A percentile compares a stretch with the other conserved stretches of the same genome.
Evolutionary conservation across 2,329 filamentous ascomycete genomes (phyloP).

Genomic region (Clonostachys rosea): DNA sequence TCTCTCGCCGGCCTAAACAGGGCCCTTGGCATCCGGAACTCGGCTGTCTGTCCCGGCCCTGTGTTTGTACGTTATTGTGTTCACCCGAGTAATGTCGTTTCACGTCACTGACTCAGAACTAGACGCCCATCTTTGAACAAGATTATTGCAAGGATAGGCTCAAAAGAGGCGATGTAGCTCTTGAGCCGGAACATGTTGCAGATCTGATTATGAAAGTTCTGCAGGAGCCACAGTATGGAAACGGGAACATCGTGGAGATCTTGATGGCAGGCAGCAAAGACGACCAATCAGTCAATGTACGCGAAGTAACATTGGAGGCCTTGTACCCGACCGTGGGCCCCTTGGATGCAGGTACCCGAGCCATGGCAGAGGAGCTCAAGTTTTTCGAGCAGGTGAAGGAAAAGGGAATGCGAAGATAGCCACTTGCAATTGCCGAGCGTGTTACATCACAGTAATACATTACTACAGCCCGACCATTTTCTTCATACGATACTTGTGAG

Average conservation of each 20-base stretch:
- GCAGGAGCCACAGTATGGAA: conserved; percentile 7
- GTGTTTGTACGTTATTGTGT: conserved; percentile 1
- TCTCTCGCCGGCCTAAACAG: conserved; percentile 6
- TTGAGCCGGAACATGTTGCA: conserved; percentile 1
- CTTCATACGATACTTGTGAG: too few species aligned
- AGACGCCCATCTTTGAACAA: conserved; percentile 5
- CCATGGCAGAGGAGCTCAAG: conserved; percentile 1
- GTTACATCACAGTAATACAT: too few species aligned
- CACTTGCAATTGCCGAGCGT: too few species aligned
- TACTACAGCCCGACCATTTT: too few species aligned
- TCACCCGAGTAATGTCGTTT: not conserved
- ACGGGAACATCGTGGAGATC: conserved; percentile 11
- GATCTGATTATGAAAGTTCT: conserved; percentile 6
- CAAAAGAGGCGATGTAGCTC: conserved; percentile 3
- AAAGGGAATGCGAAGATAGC: not conserved
- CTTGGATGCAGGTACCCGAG: not conserved
- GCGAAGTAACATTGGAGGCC: conserved; percentile 4
- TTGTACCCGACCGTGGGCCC: not conserved
- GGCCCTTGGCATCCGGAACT: conserved; percentile 7
- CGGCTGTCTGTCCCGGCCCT: conserved; percentile 8
- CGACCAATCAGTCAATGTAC: conserved; percentile 3
- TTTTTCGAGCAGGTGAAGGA: not conserved
- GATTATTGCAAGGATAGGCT: conserved; percentile 6
- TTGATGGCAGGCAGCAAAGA: conserved; percentile 6
- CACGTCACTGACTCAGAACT: not conserved